Percentiles rank a stretch among this genome's conserved stretches.
phyloP scores from a whole-genome alignment of 495 filamentous ascomycete genomes.

The Lasiosphaeria hispida region DNA sequence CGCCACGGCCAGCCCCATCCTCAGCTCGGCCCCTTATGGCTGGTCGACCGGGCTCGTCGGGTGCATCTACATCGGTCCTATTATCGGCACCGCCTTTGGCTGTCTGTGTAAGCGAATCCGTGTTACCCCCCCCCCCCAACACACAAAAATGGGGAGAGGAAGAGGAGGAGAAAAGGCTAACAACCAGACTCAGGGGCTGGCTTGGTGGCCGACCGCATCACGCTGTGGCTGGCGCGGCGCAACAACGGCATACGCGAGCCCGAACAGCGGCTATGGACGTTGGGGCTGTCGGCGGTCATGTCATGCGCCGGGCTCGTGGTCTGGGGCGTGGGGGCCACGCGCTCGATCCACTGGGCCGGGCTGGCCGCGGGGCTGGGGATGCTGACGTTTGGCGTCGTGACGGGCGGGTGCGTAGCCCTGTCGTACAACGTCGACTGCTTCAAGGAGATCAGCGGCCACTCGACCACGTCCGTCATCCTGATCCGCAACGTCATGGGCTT shows the following conservation, averaged over 20 bases:
- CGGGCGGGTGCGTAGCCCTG: slow-evolving; percentile 19
- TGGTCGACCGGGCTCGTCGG: slow-evolving; percentile 22
- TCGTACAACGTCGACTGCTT: slow-evolving; percentile 57
- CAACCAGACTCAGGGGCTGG: slow-evolving; percentile 15
- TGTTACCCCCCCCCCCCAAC: not conserved
- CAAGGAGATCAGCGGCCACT: slow-evolving; percentile 50
- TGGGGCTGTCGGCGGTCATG: slow-evolving; percentile 18
- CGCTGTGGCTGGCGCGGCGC: slow-evolving; percentile 27
- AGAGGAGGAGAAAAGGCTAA: too few species aligned
- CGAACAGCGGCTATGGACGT: slow-evolving; percentile 33
- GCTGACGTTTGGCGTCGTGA: slow-evolving; percentile 15
- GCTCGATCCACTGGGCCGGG: slow-evolving; percentile 53
- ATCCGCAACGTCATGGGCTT: slow-evolving; percentile 60
- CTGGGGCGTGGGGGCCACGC: slow-evolving; percentile 25
- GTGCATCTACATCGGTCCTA: slow-evolving; percentile 20
- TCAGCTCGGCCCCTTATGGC: slow-evolving; percentile 20
- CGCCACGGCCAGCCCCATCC: slow-evolving; percentile 22
- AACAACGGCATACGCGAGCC: slow-evolving; percentile 38
- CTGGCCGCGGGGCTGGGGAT: slow-evolving; percentile 24
- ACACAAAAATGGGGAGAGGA: too few species aligned
- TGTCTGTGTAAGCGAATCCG: slow-evolving; percentile 11
- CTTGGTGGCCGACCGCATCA: slow-evolving; percentile 26
- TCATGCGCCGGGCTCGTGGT: slow-evolving; percentile 23
- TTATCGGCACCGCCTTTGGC: slow-evolving; percentile 28
- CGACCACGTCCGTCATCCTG: slow-evolving; percentile 49